Conservation (phyloP, 169 alveolate genomes). For the Besnoitia besnoiti region DNA sequence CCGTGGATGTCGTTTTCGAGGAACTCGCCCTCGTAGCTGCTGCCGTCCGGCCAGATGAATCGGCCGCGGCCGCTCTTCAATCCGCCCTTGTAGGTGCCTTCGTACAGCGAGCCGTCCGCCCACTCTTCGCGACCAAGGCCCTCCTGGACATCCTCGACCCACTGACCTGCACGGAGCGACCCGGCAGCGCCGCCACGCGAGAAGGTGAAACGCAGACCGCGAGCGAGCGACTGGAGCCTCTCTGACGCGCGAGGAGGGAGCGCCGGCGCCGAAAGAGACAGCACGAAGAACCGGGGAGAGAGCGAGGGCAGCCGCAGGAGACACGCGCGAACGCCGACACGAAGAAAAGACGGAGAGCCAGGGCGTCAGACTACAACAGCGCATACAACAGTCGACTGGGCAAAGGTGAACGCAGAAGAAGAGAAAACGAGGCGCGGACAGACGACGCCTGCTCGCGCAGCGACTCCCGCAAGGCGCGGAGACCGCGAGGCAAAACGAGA, state of each 20-base stretch:
- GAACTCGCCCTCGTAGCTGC: constrained; percentile 82
- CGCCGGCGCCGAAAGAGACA: too few species aligned
- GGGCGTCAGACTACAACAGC: too few species aligned
- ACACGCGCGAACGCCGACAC: neutral
- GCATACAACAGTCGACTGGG: too few species aligned
- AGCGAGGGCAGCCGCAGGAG: neutral
- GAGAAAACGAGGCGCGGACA: too few species aligned
- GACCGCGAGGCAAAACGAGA: too few species aligned
- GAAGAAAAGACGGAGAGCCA: too few species aligned
- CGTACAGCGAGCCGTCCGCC: constrained; percentile 85
- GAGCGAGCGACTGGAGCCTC: too few species aligned
- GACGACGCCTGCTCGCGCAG: too few species aligned
- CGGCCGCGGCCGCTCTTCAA: constrained; percentile 84
- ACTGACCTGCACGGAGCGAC: constrained; percentile 75
- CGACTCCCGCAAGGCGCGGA: too few species aligned
- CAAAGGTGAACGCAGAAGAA: too few species aligned
- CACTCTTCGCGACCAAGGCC: constrained; percentile 87
- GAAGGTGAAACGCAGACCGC: too few species aligned
- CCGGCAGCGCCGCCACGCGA: neutral
- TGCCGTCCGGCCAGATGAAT: constrained; percentile 81
- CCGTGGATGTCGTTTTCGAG: constrained; percentile 79
- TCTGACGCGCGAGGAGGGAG: too few species aligned
- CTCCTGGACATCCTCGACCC: constrained; percentile 81
- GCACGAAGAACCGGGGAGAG: neutral
- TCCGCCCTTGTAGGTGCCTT: constrained; percentile 79